These are phyloP conservation scores for Ganoderma meredithae DNA, from an alignment of 1,284 basidiomycete genomes.

Conservation along the genomic window DNA sequence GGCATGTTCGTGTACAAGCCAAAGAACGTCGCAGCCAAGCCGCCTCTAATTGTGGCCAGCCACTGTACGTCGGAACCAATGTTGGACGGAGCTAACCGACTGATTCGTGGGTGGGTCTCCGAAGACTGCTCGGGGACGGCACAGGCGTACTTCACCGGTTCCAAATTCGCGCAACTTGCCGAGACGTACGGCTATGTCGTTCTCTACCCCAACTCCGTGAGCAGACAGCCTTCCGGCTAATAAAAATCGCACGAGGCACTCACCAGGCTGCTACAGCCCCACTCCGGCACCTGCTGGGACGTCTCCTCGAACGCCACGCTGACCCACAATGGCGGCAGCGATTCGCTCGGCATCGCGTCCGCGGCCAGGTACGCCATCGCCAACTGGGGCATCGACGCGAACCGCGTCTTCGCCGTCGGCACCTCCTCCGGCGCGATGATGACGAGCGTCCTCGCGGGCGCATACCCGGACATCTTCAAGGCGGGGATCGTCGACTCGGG, in stretches of 20 bases:
- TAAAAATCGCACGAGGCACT: background rate
- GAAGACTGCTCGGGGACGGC: constrained; percentile 55
- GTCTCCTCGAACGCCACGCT: constrained; percentile 58
- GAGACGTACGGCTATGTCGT: constrained; percentile 56
- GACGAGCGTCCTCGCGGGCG: constrained; percentile 61
- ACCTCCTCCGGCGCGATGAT: constrained; percentile 68
- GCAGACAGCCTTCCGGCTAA: no score
- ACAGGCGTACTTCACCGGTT: constrained; percentile 58
- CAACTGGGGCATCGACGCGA: constrained; percentile 54
- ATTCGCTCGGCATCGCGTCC: constrained; percentile 59
- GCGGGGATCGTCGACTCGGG: constrained; percentile 59
- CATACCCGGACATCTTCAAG: constrained; percentile 62
- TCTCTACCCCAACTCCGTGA: constrained; percentile 57
- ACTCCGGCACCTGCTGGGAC: constrained; percentile 61
- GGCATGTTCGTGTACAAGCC: constrained; percentile 58
- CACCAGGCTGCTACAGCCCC: constrained; percentile 41
- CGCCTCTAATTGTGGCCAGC: constrained; percentile 52
- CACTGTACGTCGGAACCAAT: constrained; percentile 45
- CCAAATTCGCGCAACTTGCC: constrained; percentile 57
- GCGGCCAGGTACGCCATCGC: constrained; percentile 57
- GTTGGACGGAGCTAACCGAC: background rate
- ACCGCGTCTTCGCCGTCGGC: constrained; percentile 57
- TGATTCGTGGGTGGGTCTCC: background rate
- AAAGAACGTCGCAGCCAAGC: constrained; percentile 46
- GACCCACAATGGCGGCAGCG: constrained; percentile 60